Base-by-base conservation (phyloP, 352 stramenopile genomes). In the Pseudoperonospora humuli region DNA sequence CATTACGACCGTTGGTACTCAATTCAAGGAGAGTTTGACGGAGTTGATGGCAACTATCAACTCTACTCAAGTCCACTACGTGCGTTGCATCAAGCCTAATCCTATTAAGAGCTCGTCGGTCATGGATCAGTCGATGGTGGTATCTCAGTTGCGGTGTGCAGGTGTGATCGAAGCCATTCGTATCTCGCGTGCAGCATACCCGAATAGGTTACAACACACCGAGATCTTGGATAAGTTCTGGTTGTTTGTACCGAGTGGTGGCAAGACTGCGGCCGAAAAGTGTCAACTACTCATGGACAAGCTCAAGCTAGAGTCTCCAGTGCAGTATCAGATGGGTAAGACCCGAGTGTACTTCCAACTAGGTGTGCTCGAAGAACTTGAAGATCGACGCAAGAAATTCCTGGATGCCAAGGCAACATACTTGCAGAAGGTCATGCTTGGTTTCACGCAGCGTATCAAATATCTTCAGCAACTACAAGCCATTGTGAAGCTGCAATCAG, bases 11-110 rank as follows among this genome's bases (percentile, higher is more conserved):
- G 78, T 90, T 31, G 78, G 75, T 18, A 92, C 77, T 11, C 82
- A 98, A 57, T 98, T 99, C 65, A 94, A 94, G 41, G 77, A 90
- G 36, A 96, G 95, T 63, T 64, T 98, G 7, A 73, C 60, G 9
- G 74, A 95, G 44, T 73, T 99, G 33, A 96, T 99, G 57, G 84
- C 75, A n/a, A 97, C 89, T 26, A 93, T 99, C 23, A 87, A 97
- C 53, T 70, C 71, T 5, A 98, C 94, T 0, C 84, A 96, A 42
- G 93, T 97, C 11, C 96, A 99, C 58, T 99, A 99, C 56, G 95
- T 99, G 37, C 84, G 96, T 27, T 99, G 96, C 67, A 97, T 99
- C 47, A 99, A 99, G 74, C 96, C 96, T 0, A 99, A 99, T 68
- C 84, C 97, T 61, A 85, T 95, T 24, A 96, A 98, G 59, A 96